Evolutionary conservation across 305 asterid genomes (phyloP).

Genomic region (Fraxinus xanthoxyloides): DNA sequence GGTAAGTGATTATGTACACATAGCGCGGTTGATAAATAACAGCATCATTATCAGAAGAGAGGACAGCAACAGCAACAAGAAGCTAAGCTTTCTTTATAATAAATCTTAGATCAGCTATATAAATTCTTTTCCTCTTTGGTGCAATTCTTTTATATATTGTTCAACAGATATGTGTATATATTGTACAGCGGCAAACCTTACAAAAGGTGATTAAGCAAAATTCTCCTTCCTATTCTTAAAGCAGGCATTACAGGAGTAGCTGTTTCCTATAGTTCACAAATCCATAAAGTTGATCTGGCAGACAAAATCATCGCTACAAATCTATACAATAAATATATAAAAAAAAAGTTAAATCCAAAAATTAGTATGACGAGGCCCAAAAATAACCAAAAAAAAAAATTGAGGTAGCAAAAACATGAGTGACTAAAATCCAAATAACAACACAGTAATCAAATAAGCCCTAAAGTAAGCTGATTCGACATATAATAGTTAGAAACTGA

Average conservation of each 20-base stretch:
- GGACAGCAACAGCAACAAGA: neutral
- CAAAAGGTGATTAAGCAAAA: neutral
- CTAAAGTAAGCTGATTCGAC: neutral
- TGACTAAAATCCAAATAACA: neutral
- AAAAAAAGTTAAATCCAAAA: neutral
- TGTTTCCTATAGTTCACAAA: neutral
- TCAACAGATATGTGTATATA: too few species aligned
- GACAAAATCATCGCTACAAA: neutral
- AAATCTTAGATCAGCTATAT: neutral
- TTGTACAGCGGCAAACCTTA: too few species aligned
- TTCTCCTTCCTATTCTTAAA: neutral
- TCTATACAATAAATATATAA: neutral
- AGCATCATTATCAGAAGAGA: neutral
- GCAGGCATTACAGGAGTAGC: neutral
- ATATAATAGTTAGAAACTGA: neutral
- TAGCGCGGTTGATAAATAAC: too few species aligned
- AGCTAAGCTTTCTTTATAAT: neutral
- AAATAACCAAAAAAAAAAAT: neutral
- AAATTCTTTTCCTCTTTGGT: neutral
- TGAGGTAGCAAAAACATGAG: neutral
- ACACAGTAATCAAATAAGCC: conserved; percentile 8
- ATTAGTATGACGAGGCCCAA: neutral
- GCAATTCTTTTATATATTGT: neutral
- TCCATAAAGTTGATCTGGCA: neutral
- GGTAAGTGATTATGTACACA: too few species aligned